These are phyloP conservation scores for Graphilbum ipis-grandicollis DNA, from an alignment of 2,329 filamentous ascomycete species.

Conservation along the genomic window DNA sequence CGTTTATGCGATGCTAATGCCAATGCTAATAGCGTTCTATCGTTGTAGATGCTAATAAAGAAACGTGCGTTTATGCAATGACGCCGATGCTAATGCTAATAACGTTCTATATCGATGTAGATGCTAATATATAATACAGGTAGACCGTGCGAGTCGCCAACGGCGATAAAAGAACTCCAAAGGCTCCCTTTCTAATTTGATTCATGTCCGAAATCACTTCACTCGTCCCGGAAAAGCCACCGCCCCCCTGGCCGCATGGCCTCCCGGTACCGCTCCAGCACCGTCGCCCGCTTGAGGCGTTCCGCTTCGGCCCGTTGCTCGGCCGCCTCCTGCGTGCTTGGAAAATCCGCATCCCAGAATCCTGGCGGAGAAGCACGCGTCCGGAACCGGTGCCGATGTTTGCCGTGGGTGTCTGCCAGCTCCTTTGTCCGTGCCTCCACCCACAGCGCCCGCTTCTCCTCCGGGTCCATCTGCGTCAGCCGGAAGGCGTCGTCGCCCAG, in stretches of 20 bases:
- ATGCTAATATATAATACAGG: no score
- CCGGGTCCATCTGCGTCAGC: conserved; percentile 35
- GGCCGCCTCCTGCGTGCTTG: conserved; percentile 64
- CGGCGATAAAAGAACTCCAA: no score
- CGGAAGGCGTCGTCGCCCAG: conserved; percentile 42
- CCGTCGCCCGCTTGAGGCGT: conserved; percentile 41
- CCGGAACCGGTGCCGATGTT: conserved; percentile 58
- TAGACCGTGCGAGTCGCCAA: no score
- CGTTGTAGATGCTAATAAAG: no score
- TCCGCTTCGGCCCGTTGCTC: conserved; percentile 47
- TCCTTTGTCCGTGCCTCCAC: conserved; percentile 58
- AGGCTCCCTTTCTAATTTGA: no score
- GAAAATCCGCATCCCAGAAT: conserved; percentile 85
- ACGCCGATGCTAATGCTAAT: no score
- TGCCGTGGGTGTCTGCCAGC: conserved; percentile 59
- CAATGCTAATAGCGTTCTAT: no score
- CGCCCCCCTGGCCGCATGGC: conserved; percentile 60
- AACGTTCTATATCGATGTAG: no score
- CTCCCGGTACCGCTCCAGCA: conserved; percentile 63
- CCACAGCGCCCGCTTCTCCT: conserved; percentile 50
- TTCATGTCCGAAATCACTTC: neutral
- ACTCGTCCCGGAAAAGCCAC: conserved; percentile 76
- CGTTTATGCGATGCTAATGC: no score
- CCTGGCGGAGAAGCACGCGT: conserved; percentile 62
- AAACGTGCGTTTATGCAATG: no score